phyloP scores from a whole-genome alignment of 148 eudicot species.

The Fagopyrum homotropicum region DNA sequence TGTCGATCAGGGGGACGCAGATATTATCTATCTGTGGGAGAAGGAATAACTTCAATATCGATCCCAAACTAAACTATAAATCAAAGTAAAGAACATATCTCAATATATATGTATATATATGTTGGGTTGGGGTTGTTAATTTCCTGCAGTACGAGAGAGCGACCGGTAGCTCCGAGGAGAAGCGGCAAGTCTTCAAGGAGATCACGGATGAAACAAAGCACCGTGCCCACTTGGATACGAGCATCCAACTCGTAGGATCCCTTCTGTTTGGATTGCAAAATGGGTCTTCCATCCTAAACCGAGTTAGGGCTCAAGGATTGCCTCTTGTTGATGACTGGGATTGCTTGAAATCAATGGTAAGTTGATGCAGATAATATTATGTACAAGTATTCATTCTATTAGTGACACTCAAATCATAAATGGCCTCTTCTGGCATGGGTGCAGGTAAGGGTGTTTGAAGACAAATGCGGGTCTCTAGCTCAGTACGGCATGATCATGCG shows the following conservation, averaged over 20 bases:
- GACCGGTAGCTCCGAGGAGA: constrained; percentile 26
- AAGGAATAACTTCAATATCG: constrained; percentile 26
- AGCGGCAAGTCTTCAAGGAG: constrained; percentile 38
- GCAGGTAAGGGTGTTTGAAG: constrained; percentile 72
- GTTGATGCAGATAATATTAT: background rate
- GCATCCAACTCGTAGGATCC: constrained; percentile 52
- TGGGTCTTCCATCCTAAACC: constrained; percentile 36
- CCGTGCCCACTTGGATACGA: constrained; percentile 60
- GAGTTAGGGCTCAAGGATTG: constrained; percentile 32
- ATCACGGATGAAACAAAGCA: constrained; percentile 45
- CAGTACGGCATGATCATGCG: constrained; percentile 99
- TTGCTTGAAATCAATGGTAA: constrained; percentile 83
- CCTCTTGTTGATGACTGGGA: constrained; percentile 88
- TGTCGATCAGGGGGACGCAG: constrained; percentile 89
- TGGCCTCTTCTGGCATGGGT: background rate
- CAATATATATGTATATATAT: no score
- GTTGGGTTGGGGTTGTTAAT: background rate
- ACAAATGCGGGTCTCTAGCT: constrained; percentile 73
- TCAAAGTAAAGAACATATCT: background rate
- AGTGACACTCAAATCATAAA: no score
- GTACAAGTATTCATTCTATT: no score
- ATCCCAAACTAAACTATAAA: background rate
- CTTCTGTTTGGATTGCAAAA: constrained; percentile 54
- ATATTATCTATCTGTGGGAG: constrained; percentile 71
- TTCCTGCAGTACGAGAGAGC: constrained; percentile 44